phyloP scores from a whole-genome alignment of 495 filamentous ascomycete genomes.

The Monascus purpureus region DNA sequence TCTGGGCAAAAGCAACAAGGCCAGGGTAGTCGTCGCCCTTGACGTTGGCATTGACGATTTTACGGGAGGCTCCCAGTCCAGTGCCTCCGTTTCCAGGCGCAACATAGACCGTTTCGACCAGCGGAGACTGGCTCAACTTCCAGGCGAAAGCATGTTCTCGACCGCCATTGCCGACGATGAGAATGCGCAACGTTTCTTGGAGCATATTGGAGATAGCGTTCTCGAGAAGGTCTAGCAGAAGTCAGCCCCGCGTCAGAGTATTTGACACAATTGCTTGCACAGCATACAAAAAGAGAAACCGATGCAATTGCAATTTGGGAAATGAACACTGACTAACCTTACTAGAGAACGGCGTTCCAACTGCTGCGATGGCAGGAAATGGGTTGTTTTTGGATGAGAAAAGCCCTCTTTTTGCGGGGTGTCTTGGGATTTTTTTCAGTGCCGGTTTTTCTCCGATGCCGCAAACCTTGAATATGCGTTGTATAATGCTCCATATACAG shows the following conservation, averaged over 20 bases:
- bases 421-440: slow-evolving; percentile 13
- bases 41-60: slow-evolving; percentile 61
- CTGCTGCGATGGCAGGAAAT: too few species aligned
- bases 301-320: too few species aligned
- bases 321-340: neutral
- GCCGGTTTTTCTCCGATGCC: slow-evolving; percentile 14
- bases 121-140: slow-evolving; percentile 74
- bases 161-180: slow-evolving; percentile 86
- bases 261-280: too few species aligned
- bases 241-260: too few species aligned
- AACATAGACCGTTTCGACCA: slow-evolving; percentile 34
- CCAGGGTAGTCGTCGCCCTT: slow-evolving; percentile 60
- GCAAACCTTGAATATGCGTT: slow-evolving; percentile 1
- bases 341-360: neutral
- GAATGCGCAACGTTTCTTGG: slow-evolving; percentile 42
- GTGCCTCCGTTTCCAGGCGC: slow-evolving; percentile 83
- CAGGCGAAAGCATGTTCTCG: slow-evolving; percentile 91
- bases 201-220: slow-evolving; percentile 23
- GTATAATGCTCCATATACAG: neutral
- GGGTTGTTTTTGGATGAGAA: too few species aligned
- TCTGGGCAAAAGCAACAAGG: slow-evolving; percentile 60
- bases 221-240: slow-evolving; percentile 2
- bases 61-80: slow-evolving; percentile 41
- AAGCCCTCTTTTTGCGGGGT: too few species aligned
- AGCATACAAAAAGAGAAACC: too few species aligned